Evolutionary conservation across 805 yeast species (phyloP).

Genomic region (Kluyveromyces wickerhamii): DNA sequence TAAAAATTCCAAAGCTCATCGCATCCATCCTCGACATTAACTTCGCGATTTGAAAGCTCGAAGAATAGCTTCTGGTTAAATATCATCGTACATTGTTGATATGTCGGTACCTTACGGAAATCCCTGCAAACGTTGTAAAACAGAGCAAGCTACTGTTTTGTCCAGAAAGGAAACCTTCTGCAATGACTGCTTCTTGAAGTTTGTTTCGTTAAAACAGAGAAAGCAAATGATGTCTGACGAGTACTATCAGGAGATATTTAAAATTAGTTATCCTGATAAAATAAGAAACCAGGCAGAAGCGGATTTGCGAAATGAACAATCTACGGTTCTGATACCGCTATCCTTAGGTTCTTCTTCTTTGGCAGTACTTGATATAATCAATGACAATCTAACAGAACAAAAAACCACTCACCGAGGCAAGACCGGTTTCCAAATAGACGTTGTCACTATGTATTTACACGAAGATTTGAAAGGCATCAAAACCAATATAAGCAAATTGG

Average conservation of each 20-base stretch:
- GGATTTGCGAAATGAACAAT: slow-evolving; percentile 30
- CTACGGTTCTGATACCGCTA: slow-evolving; percentile 47
- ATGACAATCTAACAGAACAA: slow-evolving; percentile 58
- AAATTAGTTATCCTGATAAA: slow-evolving; percentile 27
- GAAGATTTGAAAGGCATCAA: slow-evolving; percentile 24
- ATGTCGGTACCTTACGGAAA: too few relatives aligned
- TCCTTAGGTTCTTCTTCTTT: slow-evolving; percentile 65
- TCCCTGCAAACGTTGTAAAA: slow-evolving; percentile 25
- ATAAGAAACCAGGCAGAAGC: slow-evolving; percentile 17
- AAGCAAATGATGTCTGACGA: slow-evolving; percentile 62
- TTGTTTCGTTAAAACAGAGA: slow-evolving; percentile 72
- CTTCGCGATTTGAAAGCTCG: too few relatives aligned
- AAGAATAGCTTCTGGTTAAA: too few relatives aligned
- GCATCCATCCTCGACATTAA: too few relatives aligned
- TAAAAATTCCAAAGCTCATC: too few relatives aligned
- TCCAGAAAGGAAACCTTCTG: slow-evolving; percentile 30
- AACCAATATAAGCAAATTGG: slow-evolving; percentile 10
- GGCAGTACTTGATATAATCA: slow-evolving; percentile 58
- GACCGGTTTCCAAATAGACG: slow-evolving; percentile 57
- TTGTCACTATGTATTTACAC: slow-evolving; percentile 38
- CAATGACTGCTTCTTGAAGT: slow-evolving; percentile 54
- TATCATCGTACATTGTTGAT: too few relatives aligned
- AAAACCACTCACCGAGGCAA: slow-evolving; percentile 49
- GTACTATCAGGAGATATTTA: slow-evolving; percentile 61
- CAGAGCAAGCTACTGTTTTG: slow-evolving; percentile 12